Conservation (phyloP, 768 basidiomycete species). For the Tricholoma bakamatsutake region DNA sequence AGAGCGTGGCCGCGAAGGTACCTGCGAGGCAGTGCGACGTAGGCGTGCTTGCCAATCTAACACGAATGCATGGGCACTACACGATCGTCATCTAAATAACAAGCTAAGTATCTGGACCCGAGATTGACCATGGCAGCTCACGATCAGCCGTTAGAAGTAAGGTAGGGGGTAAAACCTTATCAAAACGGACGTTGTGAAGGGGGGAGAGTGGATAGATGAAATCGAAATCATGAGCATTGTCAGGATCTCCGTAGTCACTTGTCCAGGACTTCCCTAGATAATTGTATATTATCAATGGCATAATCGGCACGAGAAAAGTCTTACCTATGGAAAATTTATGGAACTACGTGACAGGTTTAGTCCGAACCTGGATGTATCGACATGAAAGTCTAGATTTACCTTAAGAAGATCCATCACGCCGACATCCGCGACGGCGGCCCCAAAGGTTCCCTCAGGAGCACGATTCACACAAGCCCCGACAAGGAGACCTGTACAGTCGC, state of each 20-base stretch:
- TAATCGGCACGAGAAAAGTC: not conserved
- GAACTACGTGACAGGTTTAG: slow-evolving; percentile 38
- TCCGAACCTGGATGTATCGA: not conserved
- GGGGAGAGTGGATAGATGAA: slow-evolving; percentile 80
- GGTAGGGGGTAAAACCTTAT: slow-evolving; percentile 59
- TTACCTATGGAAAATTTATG: slow-evolving; percentile 71
- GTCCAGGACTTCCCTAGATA: slow-evolving; percentile 65
- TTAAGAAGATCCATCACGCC: slow-evolving; percentile 78
- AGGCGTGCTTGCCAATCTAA: too few relatives aligned
- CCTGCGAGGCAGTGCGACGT: too few relatives aligned
- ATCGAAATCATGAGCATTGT: slow-evolving; percentile 74
- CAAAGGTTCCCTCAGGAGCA: slow-evolving; percentile 68
- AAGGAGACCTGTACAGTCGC: slow-evolving; percentile 47
- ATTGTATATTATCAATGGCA: slow-evolving; percentile 2
- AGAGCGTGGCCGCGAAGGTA: too few relatives aligned
- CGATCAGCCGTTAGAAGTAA: slow-evolving; percentile 80
- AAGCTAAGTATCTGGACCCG: not conserved
- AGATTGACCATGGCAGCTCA: slow-evolving; percentile 27
- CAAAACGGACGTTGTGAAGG: slow-evolving; percentile 66
- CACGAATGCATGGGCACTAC: slow-evolving; percentile 86
- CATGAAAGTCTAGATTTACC: slow-evolving; percentile 28
- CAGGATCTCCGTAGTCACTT: slow-evolving; percentile 73
- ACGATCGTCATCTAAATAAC: slow-evolving; percentile 64
- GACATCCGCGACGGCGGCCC: slow-evolving; percentile 77
- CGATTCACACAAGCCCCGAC: slow-evolving; percentile 84